A percentile compares a stretch with the other conserved stretches of the same genome.
Evolutionary conservation across 495 filamentous ascomycete species (phyloP).

Genomic region (Choiromyces venosus): DNA sequence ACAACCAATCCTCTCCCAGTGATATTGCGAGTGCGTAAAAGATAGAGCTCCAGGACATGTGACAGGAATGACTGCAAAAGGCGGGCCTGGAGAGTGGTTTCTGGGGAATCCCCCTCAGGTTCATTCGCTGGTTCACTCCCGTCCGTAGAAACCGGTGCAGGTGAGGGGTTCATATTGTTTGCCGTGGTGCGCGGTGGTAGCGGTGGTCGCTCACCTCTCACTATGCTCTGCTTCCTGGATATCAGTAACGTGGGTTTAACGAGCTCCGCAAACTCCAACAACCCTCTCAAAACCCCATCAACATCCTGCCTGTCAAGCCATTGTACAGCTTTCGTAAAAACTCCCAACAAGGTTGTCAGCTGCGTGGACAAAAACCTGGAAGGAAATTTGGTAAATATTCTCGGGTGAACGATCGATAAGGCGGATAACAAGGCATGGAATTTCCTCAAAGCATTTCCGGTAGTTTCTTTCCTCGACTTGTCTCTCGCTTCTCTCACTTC

Average conservation of each 20-base stretch:
- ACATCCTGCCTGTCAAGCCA: constrained; percentile 32
- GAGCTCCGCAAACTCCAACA: constrained; percentile 35
- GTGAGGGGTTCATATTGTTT: constrained; percentile 9
- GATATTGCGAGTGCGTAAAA: constrained; percentile 48
- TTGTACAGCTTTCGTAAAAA: constrained; percentile 40
- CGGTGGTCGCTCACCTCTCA: constrained; percentile 30
- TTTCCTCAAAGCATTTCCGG: constrained; percentile 44
- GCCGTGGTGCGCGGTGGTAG: constrained; percentile 36
- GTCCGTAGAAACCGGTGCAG: constrained; percentile 15
- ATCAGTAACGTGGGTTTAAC: constrained; percentile 31
- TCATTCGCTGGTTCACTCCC: constrained; percentile 43
- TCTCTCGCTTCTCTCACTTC: constrained; percentile 28
- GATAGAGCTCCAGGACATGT: constrained; percentile 75
- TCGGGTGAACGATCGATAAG: constrained; percentile 75
- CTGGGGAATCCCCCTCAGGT: constrained; percentile 53
- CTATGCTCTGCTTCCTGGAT: constrained; percentile 21
- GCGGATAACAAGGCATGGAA: constrained; percentile 75
- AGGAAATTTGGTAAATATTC: constrained; percentile 85
- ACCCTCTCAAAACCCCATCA: constrained; percentile 24
- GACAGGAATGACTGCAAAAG: constrained; percentile 81
- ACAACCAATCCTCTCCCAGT: constrained; percentile 60
- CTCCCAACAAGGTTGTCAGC: constrained; percentile 49
- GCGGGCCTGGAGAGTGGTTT: constrained; percentile 55
- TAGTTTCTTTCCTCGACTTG: constrained; percentile 37
- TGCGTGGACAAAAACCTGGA: constrained; percentile 90